Evolutionary conservation across 1,139 yeast species (phyloP).

Genomic region (Geotrichum cucujoidarum): DNA sequence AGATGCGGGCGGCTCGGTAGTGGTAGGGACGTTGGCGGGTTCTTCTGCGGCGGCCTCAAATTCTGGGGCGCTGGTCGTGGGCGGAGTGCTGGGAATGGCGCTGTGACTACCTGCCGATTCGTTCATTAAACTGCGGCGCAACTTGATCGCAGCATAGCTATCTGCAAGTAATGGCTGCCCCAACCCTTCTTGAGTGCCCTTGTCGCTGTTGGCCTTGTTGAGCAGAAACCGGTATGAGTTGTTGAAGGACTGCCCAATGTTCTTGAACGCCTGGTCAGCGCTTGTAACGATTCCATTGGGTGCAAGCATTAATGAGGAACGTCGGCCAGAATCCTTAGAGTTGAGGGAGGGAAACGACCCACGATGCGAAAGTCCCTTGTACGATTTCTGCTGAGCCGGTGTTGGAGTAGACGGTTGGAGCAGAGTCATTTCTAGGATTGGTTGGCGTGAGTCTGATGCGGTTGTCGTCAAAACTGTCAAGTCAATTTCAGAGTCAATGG

Average conservation of each 20-base stretch:
- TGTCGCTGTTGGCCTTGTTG: constrained; percentile 28
- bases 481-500: constrained; percentile 1
- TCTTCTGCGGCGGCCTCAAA: background rate
- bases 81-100: constrained; percentile 15
- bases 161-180: constrained; percentile 9
- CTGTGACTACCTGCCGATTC: constrained; percentile 11
- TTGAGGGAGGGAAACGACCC: constrained; percentile 2
- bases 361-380: background rate
- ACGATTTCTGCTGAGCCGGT: background rate
- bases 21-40: background rate
- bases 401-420: background rate
- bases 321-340: constrained; percentile 12
- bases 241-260: constrained; percentile 34
- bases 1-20: background rate
- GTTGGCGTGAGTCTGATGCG: constrained; percentile 6
- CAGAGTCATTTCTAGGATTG: constrained; percentile 10
- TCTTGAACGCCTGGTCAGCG: constrained; percentile 34
- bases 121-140: background rate
- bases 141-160: background rate
- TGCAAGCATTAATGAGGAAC: constrained; percentile 20
- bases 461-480: background rate
- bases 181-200: constrained; percentile 1
- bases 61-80: background rate
- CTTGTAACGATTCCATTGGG: constrained; percentile 30
- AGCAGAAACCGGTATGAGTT: constrained; percentile 34